phyloP scores from a whole-genome alignment of 371 early-diverging fungal genomes.

The Choanephora cucurbitarum region DNA sequence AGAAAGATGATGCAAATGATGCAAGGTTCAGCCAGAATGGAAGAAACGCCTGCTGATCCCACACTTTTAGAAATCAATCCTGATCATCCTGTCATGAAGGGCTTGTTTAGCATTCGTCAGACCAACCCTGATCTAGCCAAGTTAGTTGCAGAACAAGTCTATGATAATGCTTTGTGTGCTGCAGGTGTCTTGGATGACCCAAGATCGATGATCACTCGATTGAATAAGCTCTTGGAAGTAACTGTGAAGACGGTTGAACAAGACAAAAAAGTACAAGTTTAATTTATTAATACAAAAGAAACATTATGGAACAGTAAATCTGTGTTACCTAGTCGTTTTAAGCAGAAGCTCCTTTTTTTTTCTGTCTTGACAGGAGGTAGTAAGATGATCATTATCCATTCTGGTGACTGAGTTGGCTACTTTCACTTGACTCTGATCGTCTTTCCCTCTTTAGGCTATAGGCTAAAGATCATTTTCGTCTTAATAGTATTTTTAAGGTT shows the following conservation, averaged over 20 bases:
- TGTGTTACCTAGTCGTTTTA: no score
- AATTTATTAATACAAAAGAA: background rate
- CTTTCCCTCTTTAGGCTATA: no score
- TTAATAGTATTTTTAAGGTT: no score
- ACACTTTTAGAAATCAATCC: slow-evolving; percentile 87
- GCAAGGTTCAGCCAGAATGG: slow-evolving; percentile 67
- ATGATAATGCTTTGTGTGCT: slow-evolving; percentile 78
- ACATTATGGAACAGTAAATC: no score
- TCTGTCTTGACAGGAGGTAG: no score
- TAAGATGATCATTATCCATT: no score
- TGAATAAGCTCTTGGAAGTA: slow-evolving; percentile 70
- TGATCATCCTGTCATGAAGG: slow-evolving; percentile 74
- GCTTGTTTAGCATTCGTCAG: slow-evolving; percentile 61
- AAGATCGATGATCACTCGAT: slow-evolving; percentile 71
- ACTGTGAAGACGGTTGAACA: slow-evolving; percentile 45
- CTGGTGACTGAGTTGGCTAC: no score
- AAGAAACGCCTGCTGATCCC: slow-evolving; percentile 51
- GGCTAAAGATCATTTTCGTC: no score
- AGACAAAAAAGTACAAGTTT: slow-evolving; percentile 46
- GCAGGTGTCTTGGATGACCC: slow-evolving; percentile 83
- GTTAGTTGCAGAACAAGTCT: slow-evolving; percentile 63
- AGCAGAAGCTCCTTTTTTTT: no score
- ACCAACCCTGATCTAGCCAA: slow-evolving; percentile 66
- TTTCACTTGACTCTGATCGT: no score
- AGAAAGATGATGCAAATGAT: slow-evolving; percentile 78